Percentiles rank a stretch among this genome's conserved stretches.
phyloP scores from a whole-genome alignment of 768 basidiomycete species.

The Leccinum disarticulatum region DNA sequence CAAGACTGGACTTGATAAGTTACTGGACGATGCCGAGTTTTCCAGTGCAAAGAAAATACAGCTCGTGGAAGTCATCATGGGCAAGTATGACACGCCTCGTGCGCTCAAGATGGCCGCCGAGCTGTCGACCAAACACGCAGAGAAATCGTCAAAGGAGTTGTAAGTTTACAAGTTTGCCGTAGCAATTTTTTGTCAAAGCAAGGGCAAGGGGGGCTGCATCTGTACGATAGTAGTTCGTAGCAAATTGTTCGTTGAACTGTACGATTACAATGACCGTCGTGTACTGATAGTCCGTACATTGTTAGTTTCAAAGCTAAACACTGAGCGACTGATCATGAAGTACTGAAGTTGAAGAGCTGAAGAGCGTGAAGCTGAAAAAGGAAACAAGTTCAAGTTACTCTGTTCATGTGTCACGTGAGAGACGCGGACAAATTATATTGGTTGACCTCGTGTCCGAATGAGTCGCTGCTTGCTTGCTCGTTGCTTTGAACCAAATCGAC shows the following conservation, averaged over 20 bases:
- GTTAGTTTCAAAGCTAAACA: no score
- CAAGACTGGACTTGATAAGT: conserved; percentile 61
- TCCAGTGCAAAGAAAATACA: conserved; percentile 65
- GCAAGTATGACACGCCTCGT: conserved; percentile 66
- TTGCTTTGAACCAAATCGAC: neutral
- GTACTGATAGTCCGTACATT: no score
- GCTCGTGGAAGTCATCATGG: conserved; percentile 81
- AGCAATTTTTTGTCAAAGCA: neutral
- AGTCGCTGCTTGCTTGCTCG: neutral
- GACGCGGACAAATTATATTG: conserved; percentile 17
- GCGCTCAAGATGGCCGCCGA: conserved; percentile 56
- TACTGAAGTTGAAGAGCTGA: no score
- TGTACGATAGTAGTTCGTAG: neutral
- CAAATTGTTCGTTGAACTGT: neutral
- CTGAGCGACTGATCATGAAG: no score
- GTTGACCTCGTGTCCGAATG: conserved; percentile 10
- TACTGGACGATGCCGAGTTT: conserved; percentile 68
- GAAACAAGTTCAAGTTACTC: neutral
- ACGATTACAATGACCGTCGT: no score
- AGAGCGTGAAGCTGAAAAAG: neutral
- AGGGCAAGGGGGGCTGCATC: neutral
- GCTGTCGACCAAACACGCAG: conserved; percentile 15
- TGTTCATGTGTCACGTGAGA: conserved; percentile 33
- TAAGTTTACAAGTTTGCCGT: neutral
- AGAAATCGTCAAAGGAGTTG: conserved; percentile 20